Evolutionary conservation across 306 rosid species (phyloP).

Genomic region (Castanea mollissima): DNA sequence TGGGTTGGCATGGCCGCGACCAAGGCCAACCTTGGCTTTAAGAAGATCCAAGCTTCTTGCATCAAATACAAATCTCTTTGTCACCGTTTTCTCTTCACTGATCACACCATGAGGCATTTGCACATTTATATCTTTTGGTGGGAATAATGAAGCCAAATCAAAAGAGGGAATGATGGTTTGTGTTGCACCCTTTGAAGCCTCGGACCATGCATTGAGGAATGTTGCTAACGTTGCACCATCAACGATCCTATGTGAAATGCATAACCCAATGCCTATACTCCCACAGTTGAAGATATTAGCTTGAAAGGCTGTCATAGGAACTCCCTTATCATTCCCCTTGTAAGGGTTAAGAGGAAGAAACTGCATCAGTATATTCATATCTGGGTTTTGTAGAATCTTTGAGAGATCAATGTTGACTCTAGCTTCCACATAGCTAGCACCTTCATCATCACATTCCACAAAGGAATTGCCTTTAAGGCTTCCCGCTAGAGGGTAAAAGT

Average conservation of each 20-base stretch:
- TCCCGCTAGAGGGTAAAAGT: constrained; percentile 23
- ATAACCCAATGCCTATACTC: constrained; percentile 11
- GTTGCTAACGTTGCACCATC: constrained; percentile 4
- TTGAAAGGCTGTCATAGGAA: constrained; percentile 1
- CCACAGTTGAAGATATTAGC: constrained; percentile 1
- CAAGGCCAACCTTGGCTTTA: constrained; percentile 10
- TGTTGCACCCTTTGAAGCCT: neutral
- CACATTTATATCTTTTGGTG: neutral
- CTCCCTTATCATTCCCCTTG: neutral
- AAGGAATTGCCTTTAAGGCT: neutral
- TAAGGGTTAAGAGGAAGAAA: constrained; percentile 24
- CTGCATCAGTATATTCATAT: neutral
- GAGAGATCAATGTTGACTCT: neutral
- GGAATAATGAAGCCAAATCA: constrained; percentile 6
- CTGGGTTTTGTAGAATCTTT: constrained; percentile 3
- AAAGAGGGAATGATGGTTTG: neutral
- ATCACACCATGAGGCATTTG: neutral
- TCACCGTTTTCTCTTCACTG: neutral
- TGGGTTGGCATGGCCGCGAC: neutral
- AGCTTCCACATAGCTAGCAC: neutral
- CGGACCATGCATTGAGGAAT: constrained; percentile 19
- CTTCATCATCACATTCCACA: neutral
- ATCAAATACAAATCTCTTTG: constrained; percentile 12
- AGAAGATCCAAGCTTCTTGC: constrained; percentile 5
- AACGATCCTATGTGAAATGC: constrained; percentile 17